phyloP scores from a whole-genome alignment of 768 basidiomycete genomes.

The Naganishia vishniacii region DNA sequence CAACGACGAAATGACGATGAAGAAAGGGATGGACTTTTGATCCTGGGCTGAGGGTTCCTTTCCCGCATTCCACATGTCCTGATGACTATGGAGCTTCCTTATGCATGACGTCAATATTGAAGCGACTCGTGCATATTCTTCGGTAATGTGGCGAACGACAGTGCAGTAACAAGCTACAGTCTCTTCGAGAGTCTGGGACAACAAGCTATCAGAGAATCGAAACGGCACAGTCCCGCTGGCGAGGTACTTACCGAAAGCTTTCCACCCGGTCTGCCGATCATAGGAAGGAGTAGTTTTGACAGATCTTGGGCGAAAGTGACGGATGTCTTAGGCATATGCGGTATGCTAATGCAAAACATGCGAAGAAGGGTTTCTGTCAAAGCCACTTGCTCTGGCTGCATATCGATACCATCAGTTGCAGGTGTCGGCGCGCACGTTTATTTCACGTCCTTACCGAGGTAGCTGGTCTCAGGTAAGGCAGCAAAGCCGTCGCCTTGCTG shows the following conservation, averaged over 20 bases:
- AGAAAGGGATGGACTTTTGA: conserved; percentile 48
- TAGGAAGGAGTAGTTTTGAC: conserved; percentile 72
- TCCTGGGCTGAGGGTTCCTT: conserved; percentile 26
- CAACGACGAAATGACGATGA: conserved; percentile 77
- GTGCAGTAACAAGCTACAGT: conserved; percentile 86
- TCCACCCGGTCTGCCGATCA: conserved; percentile 61
- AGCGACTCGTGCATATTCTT: conserved; percentile 72
- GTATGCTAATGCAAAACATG: conserved; percentile 77
- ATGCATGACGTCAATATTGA: conserved; percentile 81
- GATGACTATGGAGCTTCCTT: conserved; percentile 66
- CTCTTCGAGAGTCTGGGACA: conserved; percentile 71
- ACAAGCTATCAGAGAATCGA: not conserved
- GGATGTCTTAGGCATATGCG: conserved; percentile 82
- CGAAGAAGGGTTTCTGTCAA: conserved; percentile 81
- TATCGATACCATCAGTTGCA: conserved; percentile 16
- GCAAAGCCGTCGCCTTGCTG: conserved; percentile 71
- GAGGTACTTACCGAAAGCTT: conserved; percentile 58
- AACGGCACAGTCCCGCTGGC: not conserved
- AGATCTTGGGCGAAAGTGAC: conserved; percentile 81
- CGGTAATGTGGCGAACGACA: conserved; percentile 75
- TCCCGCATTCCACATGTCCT: conserved; percentile 45
- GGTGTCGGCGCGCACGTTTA: not conserved
- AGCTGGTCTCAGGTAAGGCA: conserved; percentile 64
- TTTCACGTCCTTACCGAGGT: not conserved
- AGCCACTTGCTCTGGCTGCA: conserved; percentile 71